phyloP scores from a whole-genome alignment of 2,329 filamentous ascomycete species.

The Aspergillus puulaauensis region DNA sequence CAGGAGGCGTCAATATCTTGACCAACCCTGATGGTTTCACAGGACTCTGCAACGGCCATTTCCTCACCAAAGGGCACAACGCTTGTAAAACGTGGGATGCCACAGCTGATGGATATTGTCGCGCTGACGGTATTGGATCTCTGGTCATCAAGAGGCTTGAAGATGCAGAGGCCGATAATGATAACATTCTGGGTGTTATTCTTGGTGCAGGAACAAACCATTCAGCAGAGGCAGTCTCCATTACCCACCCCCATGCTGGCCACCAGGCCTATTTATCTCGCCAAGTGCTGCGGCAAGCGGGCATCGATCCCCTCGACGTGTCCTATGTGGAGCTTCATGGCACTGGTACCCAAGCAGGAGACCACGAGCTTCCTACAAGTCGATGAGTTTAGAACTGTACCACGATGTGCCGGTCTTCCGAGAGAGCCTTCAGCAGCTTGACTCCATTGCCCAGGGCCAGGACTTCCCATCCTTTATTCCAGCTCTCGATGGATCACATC shows the following conservation, averaged over 20 bases:
- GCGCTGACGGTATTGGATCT: slow-evolving; percentile 50
- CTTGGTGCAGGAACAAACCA: slow-evolving; percentile 45
- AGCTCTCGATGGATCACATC: too few species aligned
- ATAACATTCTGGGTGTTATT: slow-evolving; percentile 43
- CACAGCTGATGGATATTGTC: slow-evolving; percentile 55
- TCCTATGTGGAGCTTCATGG: slow-evolving; percentile 43
- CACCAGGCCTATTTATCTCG: slow-evolving; percentile 37
- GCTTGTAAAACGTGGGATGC: slow-evolving; percentile 51
- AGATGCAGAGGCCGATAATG: slow-evolving; percentile 52
- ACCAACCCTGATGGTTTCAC: slow-evolving; percentile 77
- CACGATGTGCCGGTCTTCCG: slow-evolving; percentile 20
- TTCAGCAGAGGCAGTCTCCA: slow-evolving; percentile 45
- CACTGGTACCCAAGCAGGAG: slow-evolving; percentile 42
- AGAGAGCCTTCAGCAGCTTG: not conserved
- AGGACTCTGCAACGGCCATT: slow-evolving; percentile 59
- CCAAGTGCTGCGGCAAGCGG: slow-evolving; percentile 37
- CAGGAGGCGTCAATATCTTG: slow-evolving; percentile 69
- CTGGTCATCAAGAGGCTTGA: slow-evolving; percentile 53
- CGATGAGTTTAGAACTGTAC: slow-evolving; percentile 35
- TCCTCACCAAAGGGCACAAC: slow-evolving; percentile 34
- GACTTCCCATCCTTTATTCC: too few species aligned
- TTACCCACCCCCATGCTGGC: slow-evolving; percentile 43
- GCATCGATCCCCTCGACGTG: slow-evolving; percentile 36
- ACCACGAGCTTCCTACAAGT: slow-evolving; percentile 33
- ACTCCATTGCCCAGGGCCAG: not conserved